These are phyloP conservation scores for Thalassiosira oceanica DNA, from an alignment of 352 stramenopile species.

Conservation along the genomic window DNA sequence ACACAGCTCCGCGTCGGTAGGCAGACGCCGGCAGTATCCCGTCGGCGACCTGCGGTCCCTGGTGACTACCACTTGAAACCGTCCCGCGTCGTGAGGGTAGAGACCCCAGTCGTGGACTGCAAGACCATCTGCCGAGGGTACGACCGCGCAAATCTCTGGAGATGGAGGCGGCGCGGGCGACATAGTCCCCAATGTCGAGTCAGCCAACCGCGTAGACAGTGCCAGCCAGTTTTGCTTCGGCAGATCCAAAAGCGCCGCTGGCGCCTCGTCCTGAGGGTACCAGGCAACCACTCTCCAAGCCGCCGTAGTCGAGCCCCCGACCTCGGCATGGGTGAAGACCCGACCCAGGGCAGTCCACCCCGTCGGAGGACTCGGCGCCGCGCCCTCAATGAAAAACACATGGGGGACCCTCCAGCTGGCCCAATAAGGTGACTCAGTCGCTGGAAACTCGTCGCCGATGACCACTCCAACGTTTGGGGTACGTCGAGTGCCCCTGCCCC, in stretches of 20 bases:
- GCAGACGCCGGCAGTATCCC: background rate
- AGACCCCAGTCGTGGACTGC: background rate
- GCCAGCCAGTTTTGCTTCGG: constrained; percentile 1
- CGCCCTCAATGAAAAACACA: background rate
- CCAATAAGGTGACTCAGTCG: too few relatives aligned
- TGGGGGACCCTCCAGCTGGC: background rate
- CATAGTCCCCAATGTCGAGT: background rate
- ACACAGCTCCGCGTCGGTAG: background rate
- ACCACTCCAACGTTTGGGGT: background rate
- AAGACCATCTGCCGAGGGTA: background rate
- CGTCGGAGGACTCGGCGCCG: background rate
- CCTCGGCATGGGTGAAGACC: background rate
- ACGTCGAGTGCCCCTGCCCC: background rate
- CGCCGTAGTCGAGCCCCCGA: background rate
- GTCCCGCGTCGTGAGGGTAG: background rate
- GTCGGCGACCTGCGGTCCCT: too few relatives aligned
- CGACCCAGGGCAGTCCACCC: background rate
- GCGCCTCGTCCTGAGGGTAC: background rate
- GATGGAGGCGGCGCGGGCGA: background rate
- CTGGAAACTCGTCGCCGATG: background rate
- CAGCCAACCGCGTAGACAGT: background rate
- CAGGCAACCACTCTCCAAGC: background rate
- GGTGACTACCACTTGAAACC: constrained; percentile 6
- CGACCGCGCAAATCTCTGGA: background rate
- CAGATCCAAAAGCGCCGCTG: background rate